Evolutionary conservation across 768 basidiomycete species (phyloP), one percentile per base, ranked within the genome.

Genomic region (Amanita subjunquillea): DNA sequence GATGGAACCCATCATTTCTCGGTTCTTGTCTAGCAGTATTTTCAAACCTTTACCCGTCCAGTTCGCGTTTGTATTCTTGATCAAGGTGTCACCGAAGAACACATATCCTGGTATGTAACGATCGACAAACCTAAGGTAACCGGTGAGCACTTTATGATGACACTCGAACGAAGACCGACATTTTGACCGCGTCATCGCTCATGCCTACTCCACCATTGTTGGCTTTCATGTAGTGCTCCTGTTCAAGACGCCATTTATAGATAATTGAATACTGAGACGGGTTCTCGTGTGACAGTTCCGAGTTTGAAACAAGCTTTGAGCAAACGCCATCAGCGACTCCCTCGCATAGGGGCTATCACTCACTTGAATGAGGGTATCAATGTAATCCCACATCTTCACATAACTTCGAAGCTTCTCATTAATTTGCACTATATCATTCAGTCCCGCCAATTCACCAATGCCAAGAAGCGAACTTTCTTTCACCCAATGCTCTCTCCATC

Each of bases 51-150:
- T 73, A 6, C 75, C 78, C 10, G 61, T 50, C 66, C 66, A 64
- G n/a, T 41, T 54, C 4, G 63, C 62, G 8, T 2, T 27, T 12
- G 53, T 42, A n/a, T 40, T 12, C 53, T 46, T 45, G 25, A 49
- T 45, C 13, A 27, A 30, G 56, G 50, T 50, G 20, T 80, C 78
- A 3, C 76, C 80, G 61, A 88, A 97, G 63, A 94, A 85, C 55
- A 95, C 82, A 62, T 96, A 97, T 3, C 87, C 90, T 1, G 93
- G 93, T 58, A 97, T 92, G 65, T 96, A 96, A 3, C 94, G 82
- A 65, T 92, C 87, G 5, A 94, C 82, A 62, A 95, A 95, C 34
- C 87, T 91, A 61, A 27, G 25, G 49, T 39, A 34, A 32, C 32
- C 10, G 50, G 41, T 50, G 39, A 32, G n/a, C 23, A 37, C 29